Evolutionary conservation across 1,284 basidiomycete genomes (phyloP), one percentile per base, ranked within the genome.

Genomic region (Ustilago trichophora): DNA sequence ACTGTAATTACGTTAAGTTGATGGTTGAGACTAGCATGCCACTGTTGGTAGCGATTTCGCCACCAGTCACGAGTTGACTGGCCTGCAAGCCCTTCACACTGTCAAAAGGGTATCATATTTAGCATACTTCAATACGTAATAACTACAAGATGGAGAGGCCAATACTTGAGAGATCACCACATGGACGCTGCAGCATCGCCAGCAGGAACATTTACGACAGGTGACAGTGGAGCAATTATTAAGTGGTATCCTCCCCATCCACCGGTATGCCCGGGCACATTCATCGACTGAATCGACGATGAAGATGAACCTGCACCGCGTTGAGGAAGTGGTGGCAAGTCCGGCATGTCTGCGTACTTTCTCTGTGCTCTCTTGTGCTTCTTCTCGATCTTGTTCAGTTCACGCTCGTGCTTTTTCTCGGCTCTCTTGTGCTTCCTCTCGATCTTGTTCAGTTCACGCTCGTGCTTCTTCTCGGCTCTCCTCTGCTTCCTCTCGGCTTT

Each of bases 211-310:
- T 26, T 41, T 12, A 15, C 12, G 6, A n/a, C 34, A 3, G 35
- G 19, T 9, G 43, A 18, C 7, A 42, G 32, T 12, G 52, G 52
- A 29, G 52, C 52, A 25, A 54, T 54, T 37, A 54, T 44, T 24
- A 54, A 22, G 6, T 35, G 22, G 27, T 41, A 54, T 1, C 52
- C 51, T 13, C 24, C 36, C 9, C 43, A 26, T 0, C 12, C 26
- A 10, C 50, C 42, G 26, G 6, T 19, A 5, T 47, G 44, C 25
- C 24, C 37, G 3, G 44, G 43, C 18, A 15, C 34, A 26, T 32
- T 32, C 27, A 15, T 24, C 11, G 32, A 6, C 27, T 26, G n/a
- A n/a, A n/a, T n/a, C n/a, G n/a, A n/a, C n/a, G n/a, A n/a, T n/a
- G n/a, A n/a, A 8, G 49, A 9, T 15, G 48, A 21, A 27, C 37